Conservation (phyloP, 495 filamentous ascomycete species). For the Aeminium ludgeri region DNA sequence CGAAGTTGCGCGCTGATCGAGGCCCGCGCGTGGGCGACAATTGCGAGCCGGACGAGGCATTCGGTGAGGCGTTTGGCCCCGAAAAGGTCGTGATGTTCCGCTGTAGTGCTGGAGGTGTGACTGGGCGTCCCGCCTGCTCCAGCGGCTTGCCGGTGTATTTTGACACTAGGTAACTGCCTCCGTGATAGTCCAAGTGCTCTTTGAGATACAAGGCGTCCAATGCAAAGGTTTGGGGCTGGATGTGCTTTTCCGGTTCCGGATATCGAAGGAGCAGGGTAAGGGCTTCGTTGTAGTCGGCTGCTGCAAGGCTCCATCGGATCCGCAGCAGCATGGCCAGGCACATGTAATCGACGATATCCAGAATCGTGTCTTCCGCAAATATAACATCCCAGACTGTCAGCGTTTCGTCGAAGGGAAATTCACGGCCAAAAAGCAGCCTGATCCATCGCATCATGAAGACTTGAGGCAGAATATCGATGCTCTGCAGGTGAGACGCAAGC, state of each 20-base stretch:
- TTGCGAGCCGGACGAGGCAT: neutral
- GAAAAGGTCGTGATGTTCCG: slow-evolving; percentile 14
- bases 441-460: slow-evolving; percentile 98
- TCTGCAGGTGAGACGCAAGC: slow-evolving; percentile 63
- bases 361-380: slow-evolving; percentile 72
- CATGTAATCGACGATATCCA: slow-evolving; percentile 70
- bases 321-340: slow-evolving; percentile 89
- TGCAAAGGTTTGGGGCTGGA: slow-evolving; percentile 60
- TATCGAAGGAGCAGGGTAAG: slow-evolving; percentile 72
- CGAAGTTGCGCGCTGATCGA: slow-evolving; percentile 38
- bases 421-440: slow-evolving; percentile 77
- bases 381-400: slow-evolving; percentile 78
- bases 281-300: slow-evolving; percentile 70
- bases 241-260: slow-evolving; percentile 41
- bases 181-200: slow-evolving; percentile 52
- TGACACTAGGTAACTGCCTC: slow-evolving; percentile 56
- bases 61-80: neutral
- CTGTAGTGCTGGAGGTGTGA: slow-evolving; percentile 15
- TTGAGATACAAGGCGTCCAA: slow-evolving; percentile 76
- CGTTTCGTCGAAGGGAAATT: slow-evolving; percentile 76
- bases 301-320: slow-evolving; percentile 75
- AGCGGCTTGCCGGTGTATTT: slow-evolving; percentile 52
- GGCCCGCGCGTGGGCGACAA: slow-evolving; percentile 6
- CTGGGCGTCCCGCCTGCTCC: slow-evolving; percentile 16
- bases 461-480: slow-evolving; percentile 84